Conservation (phyloP, 345 rosid genomes). For the Bruguiera parviflora region DNA sequence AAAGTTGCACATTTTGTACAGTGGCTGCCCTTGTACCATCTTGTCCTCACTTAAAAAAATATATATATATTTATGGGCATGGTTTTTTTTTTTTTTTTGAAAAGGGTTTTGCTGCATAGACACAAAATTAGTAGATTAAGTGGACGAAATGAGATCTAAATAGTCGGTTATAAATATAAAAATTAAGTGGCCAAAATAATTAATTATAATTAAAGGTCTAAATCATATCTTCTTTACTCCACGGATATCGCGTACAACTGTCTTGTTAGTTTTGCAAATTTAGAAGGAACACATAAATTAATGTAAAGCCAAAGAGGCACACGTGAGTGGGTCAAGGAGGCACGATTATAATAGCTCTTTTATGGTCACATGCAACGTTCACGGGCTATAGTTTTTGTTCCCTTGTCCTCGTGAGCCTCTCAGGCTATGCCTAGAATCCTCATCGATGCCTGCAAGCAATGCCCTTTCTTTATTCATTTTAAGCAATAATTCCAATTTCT, state of each 20-base stretch:
- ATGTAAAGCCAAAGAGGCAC: slow-evolving; percentile 32
- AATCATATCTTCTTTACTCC: too few relatives aligned
- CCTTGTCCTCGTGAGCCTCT: slow-evolving; percentile 36
- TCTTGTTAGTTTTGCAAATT: neutral
- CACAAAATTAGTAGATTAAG: too few relatives aligned
- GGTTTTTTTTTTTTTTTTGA: too few relatives aligned
- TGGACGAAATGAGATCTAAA: too few relatives aligned
- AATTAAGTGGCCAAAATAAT: too few relatives aligned
- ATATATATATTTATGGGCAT: too few relatives aligned
- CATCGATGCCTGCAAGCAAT: neutral
- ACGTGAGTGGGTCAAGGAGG: slow-evolving; percentile 71
- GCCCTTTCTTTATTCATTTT: neutral
- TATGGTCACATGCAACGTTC: slow-evolving; percentile 87
- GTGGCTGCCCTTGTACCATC: neutral
- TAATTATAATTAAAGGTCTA: too few relatives aligned
- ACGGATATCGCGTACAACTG: neutral
- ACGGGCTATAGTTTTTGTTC: slow-evolving; percentile 52
- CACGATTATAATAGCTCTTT: slow-evolving; percentile 75
- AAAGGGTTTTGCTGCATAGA: too few relatives aligned
- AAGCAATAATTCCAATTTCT: neutral
- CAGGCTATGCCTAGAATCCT: slow-evolving; percentile 14
- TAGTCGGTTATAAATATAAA: too few relatives aligned
- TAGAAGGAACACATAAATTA: neutral
- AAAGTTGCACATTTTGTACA: neutral
- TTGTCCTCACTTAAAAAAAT: neutral